Percentiles rank a stretch among this genome's conserved stretches.
Conservation (phyloP, 140 eudicot genomes). For the Ambrosia hybrid region DNA sequence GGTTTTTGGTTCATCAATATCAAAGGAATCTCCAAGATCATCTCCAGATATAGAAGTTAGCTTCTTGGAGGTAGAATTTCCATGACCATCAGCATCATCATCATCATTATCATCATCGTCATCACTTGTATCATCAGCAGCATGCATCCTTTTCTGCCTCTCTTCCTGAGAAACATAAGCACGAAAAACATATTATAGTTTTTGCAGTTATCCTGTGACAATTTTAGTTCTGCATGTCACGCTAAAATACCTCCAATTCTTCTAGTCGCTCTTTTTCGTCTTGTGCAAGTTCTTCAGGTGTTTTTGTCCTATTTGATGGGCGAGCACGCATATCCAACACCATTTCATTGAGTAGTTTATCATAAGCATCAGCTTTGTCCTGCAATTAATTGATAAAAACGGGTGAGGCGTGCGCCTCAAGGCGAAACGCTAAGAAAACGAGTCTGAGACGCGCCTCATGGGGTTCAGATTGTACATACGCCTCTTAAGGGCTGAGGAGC, state of each 20-base stretch:
- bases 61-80: slow-evolving; percentile 29
- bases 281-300: slow-evolving; percentile 95
- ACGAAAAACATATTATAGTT: slow-evolving; percentile 4
- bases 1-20: slow-evolving; percentile 46
- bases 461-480: too few species aligned
- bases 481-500: too few species aligned
- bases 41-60: slow-evolving; percentile 78
- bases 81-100: slow-evolving; percentile 43
- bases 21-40: slow-evolving; percentile 93
- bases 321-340: slow-evolving; percentile 84
- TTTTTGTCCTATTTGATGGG: slow-evolving; percentile 87
- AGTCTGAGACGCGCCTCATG: too few species aligned
- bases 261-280: slow-evolving; percentile 91
- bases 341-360: slow-evolving; percentile 79
- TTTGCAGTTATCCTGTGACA: neutral
- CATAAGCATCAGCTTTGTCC: slow-evolving; percentile 90
- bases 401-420: too few species aligned
- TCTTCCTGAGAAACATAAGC: slow-evolving; percentile 56
- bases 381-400: slow-evolving; percentile 27
- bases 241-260: slow-evolving; percentile 64
- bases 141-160: slow-evolving; percentile 80
- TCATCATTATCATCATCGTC: slow-evolving; percentile 58
- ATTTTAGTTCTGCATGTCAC: neutral
- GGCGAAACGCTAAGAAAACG: too few species aligned
- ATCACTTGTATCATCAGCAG: slow-evolving; percentile 72